Percentiles rank a stretch among this genome's conserved stretches.
These are phyloP conservation scores for Daldinia caldariorum DNA, from an alignment of 495 filamentous ascomycete genomes.

Conservation along the genomic window DNA sequence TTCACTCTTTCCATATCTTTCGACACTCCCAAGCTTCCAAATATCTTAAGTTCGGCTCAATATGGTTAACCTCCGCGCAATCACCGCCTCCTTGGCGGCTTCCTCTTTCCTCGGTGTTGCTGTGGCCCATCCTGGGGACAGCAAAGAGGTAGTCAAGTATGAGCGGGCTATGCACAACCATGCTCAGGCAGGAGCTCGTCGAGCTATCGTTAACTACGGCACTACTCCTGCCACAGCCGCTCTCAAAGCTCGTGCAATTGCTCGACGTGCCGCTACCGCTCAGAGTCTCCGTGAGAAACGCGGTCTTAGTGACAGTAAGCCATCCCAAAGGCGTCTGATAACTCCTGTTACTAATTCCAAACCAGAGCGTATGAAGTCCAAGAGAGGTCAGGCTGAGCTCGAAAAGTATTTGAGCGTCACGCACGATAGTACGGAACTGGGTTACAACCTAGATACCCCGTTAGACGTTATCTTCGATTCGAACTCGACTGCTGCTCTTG, in stretches of 20 bases:
- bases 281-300: conserved; percentile 60
- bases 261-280: conserved; percentile 52
- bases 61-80: conserved; percentile 41
- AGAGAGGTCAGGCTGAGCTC: conserved; percentile 42
- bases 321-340: neutral
- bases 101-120: conserved; percentile 42
- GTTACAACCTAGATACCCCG: conserved; percentile 55
- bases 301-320: conserved; percentile 58
- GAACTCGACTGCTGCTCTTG: conserved; percentile 50
- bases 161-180: conserved; percentile 47
- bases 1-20: conserved; percentile 19
- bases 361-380: conserved; percentile 41
- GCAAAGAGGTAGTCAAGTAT: conserved; percentile 48
- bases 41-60: conserved; percentile 11
- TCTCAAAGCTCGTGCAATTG: conserved; percentile 48
- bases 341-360: conserved; percentile 6
- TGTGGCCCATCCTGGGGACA: conserved; percentile 53
- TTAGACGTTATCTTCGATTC: conserved; percentile 59
- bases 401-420: conserved; percentile 41
- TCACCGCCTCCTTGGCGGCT: conserved; percentile 45
- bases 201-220: conserved; percentile 50
- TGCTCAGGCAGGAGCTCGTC: conserved; percentile 48
- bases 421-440: conserved; percentile 37
- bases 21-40: conserved; percentile 6
- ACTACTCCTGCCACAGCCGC: conserved; percentile 42